These are phyloP conservation scores for Torulaspora gathmanii DNA, from an alignment of 805 yeast species.

Conservation along the genomic window DNA sequence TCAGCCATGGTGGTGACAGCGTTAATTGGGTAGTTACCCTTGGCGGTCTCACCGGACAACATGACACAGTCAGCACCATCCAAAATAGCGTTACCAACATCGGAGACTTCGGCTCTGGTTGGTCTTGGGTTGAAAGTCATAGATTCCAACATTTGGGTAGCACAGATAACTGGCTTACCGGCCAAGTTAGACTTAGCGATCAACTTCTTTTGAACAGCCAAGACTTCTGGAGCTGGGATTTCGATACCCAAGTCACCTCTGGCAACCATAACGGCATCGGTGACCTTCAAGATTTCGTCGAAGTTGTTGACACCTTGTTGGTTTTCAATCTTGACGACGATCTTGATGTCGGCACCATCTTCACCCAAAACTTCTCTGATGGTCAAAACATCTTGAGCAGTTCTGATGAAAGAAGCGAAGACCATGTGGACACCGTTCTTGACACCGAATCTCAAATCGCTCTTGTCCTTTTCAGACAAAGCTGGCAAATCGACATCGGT, in stretches of 20 bases:
- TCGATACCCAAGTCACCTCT: conserved; percentile 99
- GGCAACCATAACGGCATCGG: conserved; percentile 99
- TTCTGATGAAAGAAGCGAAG: conserved; percentile 96
- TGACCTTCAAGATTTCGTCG: conserved; percentile 87
- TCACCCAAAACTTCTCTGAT: conserved; percentile 95
- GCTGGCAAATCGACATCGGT: conserved; percentile 99
- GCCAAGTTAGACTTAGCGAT: conserved; percentile 99
- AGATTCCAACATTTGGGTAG: conserved; percentile 99
- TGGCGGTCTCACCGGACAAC: conserved; percentile 99
- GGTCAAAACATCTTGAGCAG: conserved; percentile 81
- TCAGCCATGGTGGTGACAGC: conserved; percentile 99
- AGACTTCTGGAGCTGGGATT: conserved; percentile 98
- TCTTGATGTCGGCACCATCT: conserved; percentile 93
- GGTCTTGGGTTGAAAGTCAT: conserved; percentile 99
- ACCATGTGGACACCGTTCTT: conserved; percentile 97
- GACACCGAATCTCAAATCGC: conserved; percentile 91
- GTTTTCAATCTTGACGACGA: conserved; percentile 96
- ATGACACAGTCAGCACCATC: conserved; percentile 99
- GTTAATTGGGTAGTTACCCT: conserved; percentile 97
- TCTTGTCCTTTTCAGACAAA: conserved; percentile 91
- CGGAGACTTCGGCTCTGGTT: conserved; percentile 99
- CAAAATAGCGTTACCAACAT: conserved; percentile 97
- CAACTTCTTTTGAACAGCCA: conserved; percentile 97
- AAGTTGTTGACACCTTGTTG: conserved; percentile 99
- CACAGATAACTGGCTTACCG: conserved; percentile 99